Evolutionary conservation across 139 green algal genomes (phyloP), one percentile per base, ranked within the genome.

Genomic region (Diplosphaera chodatii): DNA sequence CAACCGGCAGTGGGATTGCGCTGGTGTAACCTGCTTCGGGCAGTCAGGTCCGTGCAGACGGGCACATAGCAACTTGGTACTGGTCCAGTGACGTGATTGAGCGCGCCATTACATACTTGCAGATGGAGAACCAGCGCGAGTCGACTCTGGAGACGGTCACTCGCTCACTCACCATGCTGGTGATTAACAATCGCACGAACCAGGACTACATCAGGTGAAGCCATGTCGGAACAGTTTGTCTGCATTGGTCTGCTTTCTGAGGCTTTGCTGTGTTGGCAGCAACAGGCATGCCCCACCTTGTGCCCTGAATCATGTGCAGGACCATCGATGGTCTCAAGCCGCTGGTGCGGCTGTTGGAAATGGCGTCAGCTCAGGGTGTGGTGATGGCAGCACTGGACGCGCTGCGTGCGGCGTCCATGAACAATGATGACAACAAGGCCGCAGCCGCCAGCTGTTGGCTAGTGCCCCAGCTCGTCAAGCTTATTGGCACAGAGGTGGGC

Each of bases 201-300:
- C 75, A 80, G 67, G 75, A 80, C 30, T 34, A 63, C 41, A 32
- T 79, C 40, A 71, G 74, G 73, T 72, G 18, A n/a, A n/a, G n/a
- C n/a, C n/a, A n/a, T n/a, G n/a, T n/a, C n/a, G n/a, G n/a, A n/a
- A n/a, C n/a, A n/a, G n/a, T n/a, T n/a, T n/a, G n/a, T n/a, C n/a
- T n/a, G n/a, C n/a, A n/a, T n/a, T n/a, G n/a, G n/a, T n/a, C n/a
- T n/a, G n/a, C n/a, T n/a, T n/a, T n/a, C n/a, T n/a, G n/a, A n/a
- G n/a, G n/a, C n/a, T n/a, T n/a, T n/a, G n/a, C n/a, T n/a, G n/a
- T n/a, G n/a, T n/a, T n/a, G n/a, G n/a, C n/a, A n/a, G n/a, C n/a
- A n/a, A n/a, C n/a, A n/a, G n/a, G n/a, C n/a, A n/a, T n/a, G n/a
- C n/a, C n/a, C n/a, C n/a, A n/a, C n/a, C n/a, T n/a, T n/a, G n/a